Evolutionary conservation across 2,329 filamentous ascomycete genomes (phyloP), one percentile per base, ranked within the genome.

Genomic region (Clonostachys solani): DNA sequence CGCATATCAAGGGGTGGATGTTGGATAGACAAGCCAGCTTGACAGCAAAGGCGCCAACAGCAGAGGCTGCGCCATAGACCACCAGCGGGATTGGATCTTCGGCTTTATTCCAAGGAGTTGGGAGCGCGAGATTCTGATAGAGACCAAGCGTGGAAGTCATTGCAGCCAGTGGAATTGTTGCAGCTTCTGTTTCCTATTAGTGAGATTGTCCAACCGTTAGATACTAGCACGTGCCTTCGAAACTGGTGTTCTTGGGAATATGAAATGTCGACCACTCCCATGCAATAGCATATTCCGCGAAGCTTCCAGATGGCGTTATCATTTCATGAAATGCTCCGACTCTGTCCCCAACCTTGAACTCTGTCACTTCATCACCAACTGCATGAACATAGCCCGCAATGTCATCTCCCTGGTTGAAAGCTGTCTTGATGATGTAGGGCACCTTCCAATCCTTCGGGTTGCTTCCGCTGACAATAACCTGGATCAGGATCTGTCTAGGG

Each of bases 231-330:
- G 8, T 17, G 45, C 42, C 44, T 61, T 82, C 75, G 45, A 79
- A 80, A 12, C 66, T 69, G 4, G 67, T 67, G 23, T 66, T 60
- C 29, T 65, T 52, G 0, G 77, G 74, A 23, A 81, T 63, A 52
- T 74, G 73, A 55, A 81, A 81, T 0, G 79, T 81, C 0, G 78
- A 78, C 53, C 76, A 68, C 33, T 70, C 67, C 66, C 67, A 73
- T 2, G 73, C 73, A n/a, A 84, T 60, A 4, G 78, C 73, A 56
- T 83, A 84, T 54, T 84, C 79, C 10, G 80, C 81, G 53, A 74
- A 84, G 33, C 66, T 74, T 5, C 81, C 81, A 37, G 69, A 61
- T 0, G 72, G 68, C 3, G 62, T 63, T 46, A 64, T 53, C 69
- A 83, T 81, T 53, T 77, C 64, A 48, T 75, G 72, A 45, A 73